Evolutionary conservation across 225 moss, liverwort and hornwort genomes (phyloP), one percentile per base, ranked within the genome.

Genomic region (Marchantia paleacea): DNA sequence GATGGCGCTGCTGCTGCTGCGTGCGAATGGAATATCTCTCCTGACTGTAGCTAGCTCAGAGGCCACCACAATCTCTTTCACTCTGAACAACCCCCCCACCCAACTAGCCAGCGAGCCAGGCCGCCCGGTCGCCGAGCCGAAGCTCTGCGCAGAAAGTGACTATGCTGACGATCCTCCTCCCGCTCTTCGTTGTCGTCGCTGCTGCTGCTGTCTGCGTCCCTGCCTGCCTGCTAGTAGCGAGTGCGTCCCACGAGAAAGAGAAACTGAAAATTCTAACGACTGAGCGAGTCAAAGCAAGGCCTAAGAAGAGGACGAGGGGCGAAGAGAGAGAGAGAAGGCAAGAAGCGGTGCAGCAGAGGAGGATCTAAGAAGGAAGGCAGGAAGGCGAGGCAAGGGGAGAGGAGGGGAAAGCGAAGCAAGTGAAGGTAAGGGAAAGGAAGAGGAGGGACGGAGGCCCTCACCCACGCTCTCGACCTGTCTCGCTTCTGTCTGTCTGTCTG

Each of bases 401-500:
- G 69, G 19, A 49, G 16, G 70, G 19, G 70, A 24, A 15, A 16
- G 24, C 28, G 10, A 75, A 51, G 55, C 0, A 29, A 3, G 74
- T 19, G 57, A 58, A 29, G 25, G 13, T 3, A 52, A 76, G 47
- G 61, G 60, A 49, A n/a, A 52, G 50, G 50, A n/a, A 3, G 39
- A 64, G 29, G 29, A 55, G 14, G 53, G n/a, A 73, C 10, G n/a
- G n/a, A 25, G n/a, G n/a, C 51, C 22, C 9, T 47, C 57, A 55
- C 28, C 24, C 55, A 55, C 12, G 57, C 28, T 19, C 60, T 10
- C 26, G 53, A 53, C 25, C 54, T 55, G 75, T 28, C 74, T 29
- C 51, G n/a, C 74, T 73, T 7, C 73, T 52, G 73, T 49, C 51
- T 73, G 52, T 73, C 52, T 53, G 52, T 31, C 31, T 4, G 73